Base-by-base conservation (phyloP, 202 grass and related monocot species). In the Sporobolus alterniflorus region DNA sequence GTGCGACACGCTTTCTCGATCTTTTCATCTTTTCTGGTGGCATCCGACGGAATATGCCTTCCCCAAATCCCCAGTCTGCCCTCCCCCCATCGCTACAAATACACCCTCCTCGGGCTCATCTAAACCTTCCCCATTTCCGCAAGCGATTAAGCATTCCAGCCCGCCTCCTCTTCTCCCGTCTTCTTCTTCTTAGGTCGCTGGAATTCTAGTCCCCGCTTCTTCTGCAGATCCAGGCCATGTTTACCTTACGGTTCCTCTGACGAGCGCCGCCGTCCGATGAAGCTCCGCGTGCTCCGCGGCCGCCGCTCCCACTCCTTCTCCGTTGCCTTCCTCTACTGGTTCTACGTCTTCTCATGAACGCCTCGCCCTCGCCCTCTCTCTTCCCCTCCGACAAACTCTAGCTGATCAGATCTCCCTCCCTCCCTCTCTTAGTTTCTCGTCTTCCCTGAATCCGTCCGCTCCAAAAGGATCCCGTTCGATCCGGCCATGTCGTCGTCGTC, bases 281-380 rank as follows among this genome's bases (percentile, higher is more conserved):
- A 75, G 84, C 24, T 80, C 52, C 31, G 15, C 63, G 89, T 87
- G 11, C 83, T 86, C 55, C 88, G 88, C 6, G 73, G 88, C 87
- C 63, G 84, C 76, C 88, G 91, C 39, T 90, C 88, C 81, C 91
- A 93, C 77, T 93, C 91, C 50, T 93, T 93, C 84, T 93, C 91
- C 8, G 87, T 93, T 11, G 91, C 84, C 57, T 93, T 90, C 81
- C 91, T 92, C 0, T 92, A 92, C 91, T 92, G 87, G 87, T 92
- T 92, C 76, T 92, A 92, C 84, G 91, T 89, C 64, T 90, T 92
- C 87, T 92, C 91, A 87, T 92, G 91, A 92, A 87, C 87, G 16
- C 36, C 1, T 87, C 75, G 84, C 80, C 89, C 78, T 1, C 51
- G 4, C 60, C 39, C 65, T 2, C 51, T 5, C 67, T 24, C 78